Evolutionary conservation across 2,329 filamentous ascomycete species (phyloP).

Genomic region (Leptodontidium sp.): DNA sequence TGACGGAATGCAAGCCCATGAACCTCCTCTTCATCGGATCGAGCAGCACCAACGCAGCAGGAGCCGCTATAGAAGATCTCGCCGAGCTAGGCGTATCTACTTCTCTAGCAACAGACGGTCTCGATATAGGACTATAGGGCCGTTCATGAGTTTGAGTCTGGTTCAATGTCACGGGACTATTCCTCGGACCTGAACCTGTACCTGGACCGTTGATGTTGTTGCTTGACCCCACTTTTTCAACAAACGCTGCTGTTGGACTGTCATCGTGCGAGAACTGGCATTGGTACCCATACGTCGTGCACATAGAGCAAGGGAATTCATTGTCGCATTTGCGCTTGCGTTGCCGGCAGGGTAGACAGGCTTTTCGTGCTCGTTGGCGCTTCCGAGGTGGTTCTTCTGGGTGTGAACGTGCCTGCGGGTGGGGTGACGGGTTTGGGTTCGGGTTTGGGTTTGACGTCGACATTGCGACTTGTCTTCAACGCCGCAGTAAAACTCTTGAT

Average conservation of each 20-base stretch:
- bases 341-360: constrained; percentile 40
- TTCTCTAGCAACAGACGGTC: background rate
- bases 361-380: constrained; percentile 38
- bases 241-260: constrained; percentile 28
- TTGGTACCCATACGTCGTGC: constrained; percentile 38
- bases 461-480: constrained; percentile 7
- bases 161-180: constrained; percentile 18
- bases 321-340: constrained; percentile 42
- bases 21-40: constrained; percentile 46
- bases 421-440: background rate
- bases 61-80: constrained; percentile 5
- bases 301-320: constrained; percentile 39
- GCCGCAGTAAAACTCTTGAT: background rate
- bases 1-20: constrained; percentile 43
- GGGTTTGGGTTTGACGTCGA: constrained; percentile 15
- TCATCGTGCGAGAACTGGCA: constrained; percentile 36
- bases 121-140: background rate
- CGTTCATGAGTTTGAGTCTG: background rate
- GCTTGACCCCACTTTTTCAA: constrained; percentile 24
- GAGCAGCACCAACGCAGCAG: constrained; percentile 38
- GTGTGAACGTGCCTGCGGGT: constrained; percentile 33
- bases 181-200: background rate
- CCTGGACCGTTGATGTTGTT: background rate
- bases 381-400: constrained; percentile 23
- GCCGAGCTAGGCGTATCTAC: background rate